Evolutionary conservation across 305 asterid genomes (phyloP), one percentile per base, ranked within the genome.

Genomic region (Withania somnifera): DNA sequence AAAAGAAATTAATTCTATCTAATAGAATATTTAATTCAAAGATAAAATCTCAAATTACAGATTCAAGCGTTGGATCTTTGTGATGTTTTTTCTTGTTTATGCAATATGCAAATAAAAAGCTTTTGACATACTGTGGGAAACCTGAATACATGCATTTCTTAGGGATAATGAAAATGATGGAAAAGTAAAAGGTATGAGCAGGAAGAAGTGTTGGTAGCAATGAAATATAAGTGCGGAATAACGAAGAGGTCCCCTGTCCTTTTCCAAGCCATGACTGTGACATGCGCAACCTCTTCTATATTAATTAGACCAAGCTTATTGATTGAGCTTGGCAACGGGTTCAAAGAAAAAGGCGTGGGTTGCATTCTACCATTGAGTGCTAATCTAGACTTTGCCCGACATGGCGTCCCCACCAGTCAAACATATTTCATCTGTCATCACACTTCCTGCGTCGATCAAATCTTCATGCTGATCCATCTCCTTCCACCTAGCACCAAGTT

Each of bases 181-280:
- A 69, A 24, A 84, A 85, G 95, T 93, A 92, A 93, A 93, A 92
- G 95, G 93, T 93, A 83, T 92, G 95, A 92, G 95, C 90, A 84
- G 89, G 93, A 89, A 54, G 83, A 51, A 17, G 57, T 83, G 90
- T 64, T 89, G 91, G 85, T 88, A 80, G 89, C 83, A 58, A 83
- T 85, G 90, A 88, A 92, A 86, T 86, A 73, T 26, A 83, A 56
- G 77, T 20, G 85, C 80, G 7, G 60, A 71, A 76, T 14, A 71
- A 83, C 13, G 94, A 88, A 90, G 95, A 89, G 92, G 90, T 92
- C 92, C 92, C 89, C 82, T 90, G 98, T 92, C 87, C 82, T 68
- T 87, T 92, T 85, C 86, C 52, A 81, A 92, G 94, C 73, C 79
- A 67, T 85, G 82, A 87, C 56, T 28, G 82, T 20, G 90, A 91